Base-by-base conservation (phyloP, 306 rosid genomes). In the Quercus parvula region DNA sequence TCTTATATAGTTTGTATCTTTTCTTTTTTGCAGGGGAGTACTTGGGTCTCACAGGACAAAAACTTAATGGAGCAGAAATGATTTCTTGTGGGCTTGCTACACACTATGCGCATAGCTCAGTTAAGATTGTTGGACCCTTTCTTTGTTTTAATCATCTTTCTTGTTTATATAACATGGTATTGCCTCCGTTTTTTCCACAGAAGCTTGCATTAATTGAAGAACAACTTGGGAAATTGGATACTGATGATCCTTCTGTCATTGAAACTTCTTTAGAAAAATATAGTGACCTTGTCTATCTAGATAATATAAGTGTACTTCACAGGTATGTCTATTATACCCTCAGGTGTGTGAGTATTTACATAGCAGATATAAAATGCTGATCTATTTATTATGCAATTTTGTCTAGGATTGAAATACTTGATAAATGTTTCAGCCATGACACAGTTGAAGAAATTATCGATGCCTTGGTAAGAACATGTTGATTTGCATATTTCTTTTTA, bases 361-460 rank as follows among this genome's bases (percentile, higher is more conserved):
- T 46, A 46, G 52, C 52, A 46, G 14, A 11, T 8, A 9, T 8
- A 46, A 44, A 46, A 46, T 55, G 51, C 69, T 51, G 19, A 63
- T 12, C 20, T 24, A 28, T 81, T 77, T 56, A 66, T 61, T 70
- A 35, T 70, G 30, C 75, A 68, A 74, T 66, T 77, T 76, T 83
- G 46, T 83, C 56, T 81, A 95, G 99, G 91, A 84, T 89, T 68
- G 97, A 95, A 86, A 74, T 54, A 73, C 55, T 92, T 35, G 93
- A 92, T 78, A 91, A 87, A 85, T 92, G 95, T 89, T 95, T 95
- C 86, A 3, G 88, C 80, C 92, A 76, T 79, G 97, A 90, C 64
- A 86, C 95, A 17, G 96, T 95, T 59, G 99, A 95, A 83, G 99
- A 95, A 86, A 95, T 95, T 71, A 89, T 92, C 62, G 87, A 90